Conservation (phyloP, 2,329 filamentous ascomycete genomes). For the Colletotrichum lentis region DNA sequence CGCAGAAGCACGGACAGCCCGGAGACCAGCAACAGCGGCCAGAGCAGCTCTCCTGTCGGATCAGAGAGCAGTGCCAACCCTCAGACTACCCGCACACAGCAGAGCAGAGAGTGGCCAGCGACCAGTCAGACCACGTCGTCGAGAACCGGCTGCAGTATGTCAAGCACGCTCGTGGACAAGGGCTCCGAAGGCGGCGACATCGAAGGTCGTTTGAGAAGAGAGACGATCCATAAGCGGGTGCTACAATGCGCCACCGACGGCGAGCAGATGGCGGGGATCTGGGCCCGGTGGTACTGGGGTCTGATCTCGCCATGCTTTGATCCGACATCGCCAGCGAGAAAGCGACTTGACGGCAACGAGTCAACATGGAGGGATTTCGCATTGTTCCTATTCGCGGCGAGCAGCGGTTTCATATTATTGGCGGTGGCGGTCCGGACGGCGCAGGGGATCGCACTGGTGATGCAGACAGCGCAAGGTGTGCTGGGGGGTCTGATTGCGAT, state of each 20-base stretch:
- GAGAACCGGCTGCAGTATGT: slow-evolving; percentile 21
- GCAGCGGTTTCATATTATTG: slow-evolving; percentile 24
- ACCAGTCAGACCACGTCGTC: slow-evolving; percentile 6
- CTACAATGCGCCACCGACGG: slow-evolving; percentile 19
- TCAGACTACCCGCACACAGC: background rate
- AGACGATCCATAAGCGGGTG: slow-evolving; percentile 6
- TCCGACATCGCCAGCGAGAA: slow-evolving; percentile 31
- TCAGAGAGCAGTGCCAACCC: background rate
- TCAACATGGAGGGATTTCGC: slow-evolving; percentile 29
- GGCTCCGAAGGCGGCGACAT: slow-evolving; percentile 36
- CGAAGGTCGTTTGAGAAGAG: slow-evolving; percentile 34
- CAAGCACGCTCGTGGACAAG: background rate
- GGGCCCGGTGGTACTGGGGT: slow-evolving; percentile 20
- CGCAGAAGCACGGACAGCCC: background rate
- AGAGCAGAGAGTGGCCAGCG: background rate
- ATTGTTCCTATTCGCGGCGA: slow-evolving; percentile 12
- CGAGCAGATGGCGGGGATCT: slow-evolving; percentile 23
- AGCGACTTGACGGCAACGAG: slow-evolving; percentile 26
- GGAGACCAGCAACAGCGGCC: background rate
- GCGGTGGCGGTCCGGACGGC: slow-evolving; percentile 17
- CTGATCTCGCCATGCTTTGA: slow-evolving; percentile 29
- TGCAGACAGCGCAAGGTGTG: slow-evolving; percentile 13
- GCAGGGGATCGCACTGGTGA: slow-evolving; percentile 25
- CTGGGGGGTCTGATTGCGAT: slow-evolving; percentile 30
- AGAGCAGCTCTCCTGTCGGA: background rate